Evolutionary conservation across 306 rosid species (phyloP), one percentile per base, ranked within the genome.

Genomic region (Lupinus albus): DNA sequence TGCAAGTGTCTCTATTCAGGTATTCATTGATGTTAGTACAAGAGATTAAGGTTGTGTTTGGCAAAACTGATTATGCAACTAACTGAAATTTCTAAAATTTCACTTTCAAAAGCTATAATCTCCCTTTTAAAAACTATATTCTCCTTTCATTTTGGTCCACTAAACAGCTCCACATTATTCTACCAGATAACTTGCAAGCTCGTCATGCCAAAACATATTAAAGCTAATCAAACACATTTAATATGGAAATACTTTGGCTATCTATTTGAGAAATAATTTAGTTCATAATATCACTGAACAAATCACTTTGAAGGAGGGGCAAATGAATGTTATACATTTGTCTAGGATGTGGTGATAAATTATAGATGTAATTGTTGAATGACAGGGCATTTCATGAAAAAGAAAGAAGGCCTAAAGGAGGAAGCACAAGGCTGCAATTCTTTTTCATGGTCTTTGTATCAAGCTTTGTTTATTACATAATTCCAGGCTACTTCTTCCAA

Each of bases 1-100:
- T 92, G 39, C 91, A 83, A 11, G 98, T 92, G 17, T 87, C 98
- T 75, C 83, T 92, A 0, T 92, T 92, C 74, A 85, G 93, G 97
- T 88, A 73, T 25, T 25, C 4, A 25, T 25, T 25, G 30, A 25
- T 25, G 30, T 25, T 3, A 25, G 30, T 25, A 25, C 0, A 25
- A 25, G 30, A 25, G 30, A 25, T 25, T 25, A 25, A 25, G 4
- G 30, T 25, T 25, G 0, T 25, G 30, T 25, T 25, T 25, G 30
- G 30, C 30, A 25, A 25, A 25, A 1, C 30, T 3, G 4, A 4
- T 25, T 25, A 25, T 25, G 30, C 30, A 25, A 25, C 30, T 1
- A 25, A 1, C 30, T 25, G 30, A 25, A 25, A 25, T 25, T 25
- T 25, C 30, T 25, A 25, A 25, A 25, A 25, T 3, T 25, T 25